A percentile compares a stretch with the other conserved stretches of the same genome.
phyloP scores from a whole-genome alignment of 2,329 filamentous ascomycete species.

The Lachnellula cervina region DNA sequence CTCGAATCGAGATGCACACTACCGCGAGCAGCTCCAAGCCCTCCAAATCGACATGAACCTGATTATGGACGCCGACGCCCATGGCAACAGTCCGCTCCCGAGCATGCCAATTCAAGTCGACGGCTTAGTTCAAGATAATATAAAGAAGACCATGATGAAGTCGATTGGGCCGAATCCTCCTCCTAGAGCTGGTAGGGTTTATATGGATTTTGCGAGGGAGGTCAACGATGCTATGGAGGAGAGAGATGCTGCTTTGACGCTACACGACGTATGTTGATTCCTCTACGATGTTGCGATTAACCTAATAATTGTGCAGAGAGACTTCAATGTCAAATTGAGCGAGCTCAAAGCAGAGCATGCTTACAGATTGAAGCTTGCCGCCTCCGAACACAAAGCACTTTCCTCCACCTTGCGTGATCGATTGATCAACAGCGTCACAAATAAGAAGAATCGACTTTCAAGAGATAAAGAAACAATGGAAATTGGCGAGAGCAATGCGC shows the following conservation, averaged over 20 bases:
- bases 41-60: constrained; percentile 88
- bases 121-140: constrained; percentile 27
- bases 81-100: constrained; percentile 64
- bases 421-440: constrained; percentile 60
- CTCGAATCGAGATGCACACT: constrained; percentile 75
- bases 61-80: constrained; percentile 80
- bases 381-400: constrained; percentile 55
- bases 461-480: constrained; percentile 65
- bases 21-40: constrained; percentile 83
- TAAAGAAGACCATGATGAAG: constrained; percentile 29
- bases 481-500: constrained; percentile 60
- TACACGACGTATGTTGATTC: constrained; percentile 63
- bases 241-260: constrained; percentile 75
- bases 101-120: constrained; percentile 41
- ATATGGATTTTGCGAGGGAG: constrained; percentile 78
- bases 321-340: constrained; percentile 57
- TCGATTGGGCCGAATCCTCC: constrained; percentile 36
- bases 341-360: constrained; percentile 55
- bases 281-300: not conserved
- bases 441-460: constrained; percentile 59
- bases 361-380: constrained; percentile 59
- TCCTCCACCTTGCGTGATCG: constrained; percentile 59
- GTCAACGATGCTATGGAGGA: constrained; percentile 86
- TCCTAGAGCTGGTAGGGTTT: constrained; percentile 72
- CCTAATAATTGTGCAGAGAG: constrained; percentile 42